Evolutionary conservation across 164 flowering plant genomes (phyloP), one percentile per base, ranked within the genome.

Genomic region (Sextonia rubra): DNA sequence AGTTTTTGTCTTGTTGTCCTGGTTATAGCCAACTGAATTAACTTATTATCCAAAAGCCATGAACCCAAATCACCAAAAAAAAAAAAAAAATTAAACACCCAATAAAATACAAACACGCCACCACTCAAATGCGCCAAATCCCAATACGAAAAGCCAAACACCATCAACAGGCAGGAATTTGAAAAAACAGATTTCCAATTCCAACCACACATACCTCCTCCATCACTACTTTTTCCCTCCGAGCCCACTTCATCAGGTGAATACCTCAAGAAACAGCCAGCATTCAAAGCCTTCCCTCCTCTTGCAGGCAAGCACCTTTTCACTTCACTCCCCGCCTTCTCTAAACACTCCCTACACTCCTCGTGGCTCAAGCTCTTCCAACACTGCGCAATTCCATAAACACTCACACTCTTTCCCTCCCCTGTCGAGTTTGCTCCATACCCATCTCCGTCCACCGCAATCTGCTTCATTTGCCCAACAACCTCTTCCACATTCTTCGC

Each of bases 241-340:
- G 15, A 70, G 8, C 48, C 68, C 1, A 60, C 77, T 29, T 83
- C 77, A 62, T 68, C 47, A 0, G 86, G 83, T 0, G 94, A 93
- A 69, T 89, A 93, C 80, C 96, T 86, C 81, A 93, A 61, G 69
- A 87, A 93, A 71, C 98, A 93, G 12, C 98, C 98, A 47, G 91
- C 80, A 77, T 79, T 81, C 87, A 91, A 74, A 2, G 77, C 90
- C 65, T 91, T 85, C 60, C 90, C 98, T 73, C 90, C 93, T 12
- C 48, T 80, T 5, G 60, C 76, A 0, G 88, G 85, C 62, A 69
- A 24, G 64, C 98, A 91, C 20, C 71, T 30, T 12, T 26, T 64
- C 27, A 83, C 72, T 23, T 56, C 86, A 20, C 23, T 66, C 7
- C 66, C 78, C 0, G 91, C 98, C 72, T 77, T 83, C 72, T 76